Percentiles rank a stretch among this genome's conserved stretches.
Evolutionary conservation across 1,139 yeast genomes (phyloP).

Genomic region (Blastobotrys aristatus): DNA sequence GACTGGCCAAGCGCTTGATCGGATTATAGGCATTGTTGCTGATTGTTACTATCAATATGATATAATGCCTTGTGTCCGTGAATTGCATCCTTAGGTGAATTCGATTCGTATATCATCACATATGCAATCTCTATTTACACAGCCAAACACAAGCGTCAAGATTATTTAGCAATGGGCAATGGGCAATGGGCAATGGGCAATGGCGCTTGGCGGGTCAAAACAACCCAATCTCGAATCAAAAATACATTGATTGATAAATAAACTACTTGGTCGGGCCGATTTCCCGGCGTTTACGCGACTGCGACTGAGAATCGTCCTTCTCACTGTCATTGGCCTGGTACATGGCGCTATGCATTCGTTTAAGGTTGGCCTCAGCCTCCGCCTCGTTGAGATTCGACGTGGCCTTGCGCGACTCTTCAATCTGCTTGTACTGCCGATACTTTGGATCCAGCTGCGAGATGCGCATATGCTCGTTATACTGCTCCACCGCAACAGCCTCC

Average conservation of each 20-base stretch:
- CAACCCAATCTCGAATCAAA: neutral
- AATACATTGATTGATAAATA: too few relatives aligned
- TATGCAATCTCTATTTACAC: too few relatives aligned
- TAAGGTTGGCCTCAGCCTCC: conserved; percentile 72
- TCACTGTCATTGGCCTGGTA: conserved; percentile 16
- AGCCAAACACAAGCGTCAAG: neutral
- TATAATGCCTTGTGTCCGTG: conserved; percentile 18
- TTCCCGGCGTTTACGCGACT: conserved; percentile 1
- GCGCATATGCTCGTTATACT: conserved; percentile 69
- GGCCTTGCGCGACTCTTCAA: conserved; percentile 53
- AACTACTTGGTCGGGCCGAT: conserved; percentile 23
- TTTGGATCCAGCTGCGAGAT: conserved; percentile 74
- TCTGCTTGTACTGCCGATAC: conserved; percentile 64
- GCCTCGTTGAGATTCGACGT: conserved; percentile 60
- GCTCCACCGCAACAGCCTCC: conserved; percentile 59
- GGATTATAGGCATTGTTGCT: conserved; percentile 32
- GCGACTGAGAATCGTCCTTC: neutral
- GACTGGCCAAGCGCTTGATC: conserved; percentile 26
- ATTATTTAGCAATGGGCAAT: neutral
- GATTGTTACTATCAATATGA: conserved; percentile 36
- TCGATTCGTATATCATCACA: neutral
- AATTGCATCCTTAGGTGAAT: neutral
- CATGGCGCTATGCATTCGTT: conserved; percentile 33
- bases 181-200: too few relatives aligned
- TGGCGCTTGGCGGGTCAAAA: too few relatives aligned